These are phyloP conservation scores for Tephrocybe sp. DNA, from an alignment of 768 basidiomycete genomes.

Conservation along the genomic window DNA sequence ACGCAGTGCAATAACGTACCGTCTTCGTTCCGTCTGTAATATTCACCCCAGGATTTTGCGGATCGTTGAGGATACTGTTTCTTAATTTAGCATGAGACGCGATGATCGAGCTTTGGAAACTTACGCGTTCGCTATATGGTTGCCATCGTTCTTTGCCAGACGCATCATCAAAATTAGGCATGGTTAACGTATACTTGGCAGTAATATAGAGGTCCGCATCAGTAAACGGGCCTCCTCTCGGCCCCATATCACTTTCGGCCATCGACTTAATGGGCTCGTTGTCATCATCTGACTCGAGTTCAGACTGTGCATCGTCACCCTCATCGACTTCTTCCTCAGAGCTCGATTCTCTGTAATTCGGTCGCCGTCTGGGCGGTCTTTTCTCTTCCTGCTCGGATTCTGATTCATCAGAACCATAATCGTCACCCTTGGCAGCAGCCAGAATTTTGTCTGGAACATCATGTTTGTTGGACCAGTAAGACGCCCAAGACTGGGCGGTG, in stretches of 20 bases:
- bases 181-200: constrained; percentile 55
- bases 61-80: constrained; percentile 54
- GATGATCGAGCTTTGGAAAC: constrained; percentile 9
- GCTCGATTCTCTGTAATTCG: constrained; percentile 33
- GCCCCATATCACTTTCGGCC: constrained; percentile 52
- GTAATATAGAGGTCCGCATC: constrained; percentile 62
- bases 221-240: constrained; percentile 45
- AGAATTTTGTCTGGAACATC: constrained; percentile 67
- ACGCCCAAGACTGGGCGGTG: constrained; percentile 56
- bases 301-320: constrained; percentile 17
- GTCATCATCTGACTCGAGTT: constrained; percentile 31
- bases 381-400: constrained; percentile 22
- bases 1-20: constrained; percentile 37
- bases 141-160: constrained; percentile 51
- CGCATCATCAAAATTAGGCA: constrained; percentile 42
- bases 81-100: background rate
- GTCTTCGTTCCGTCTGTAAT: constrained; percentile 49
- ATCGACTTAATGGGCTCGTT: constrained; percentile 27
- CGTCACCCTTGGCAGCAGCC: constrained; percentile 38
- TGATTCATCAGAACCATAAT: constrained; percentile 23
- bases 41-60: constrained; percentile 59
- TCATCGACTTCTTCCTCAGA: constrained; percentile 31
- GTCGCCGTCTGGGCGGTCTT: constrained; percentile 20
- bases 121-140: constrained; percentile 49
- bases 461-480: constrained; percentile 65